Base-by-base conservation (phyloP, 164 flowering plant genomes). In the Annona cherimola region DNA sequence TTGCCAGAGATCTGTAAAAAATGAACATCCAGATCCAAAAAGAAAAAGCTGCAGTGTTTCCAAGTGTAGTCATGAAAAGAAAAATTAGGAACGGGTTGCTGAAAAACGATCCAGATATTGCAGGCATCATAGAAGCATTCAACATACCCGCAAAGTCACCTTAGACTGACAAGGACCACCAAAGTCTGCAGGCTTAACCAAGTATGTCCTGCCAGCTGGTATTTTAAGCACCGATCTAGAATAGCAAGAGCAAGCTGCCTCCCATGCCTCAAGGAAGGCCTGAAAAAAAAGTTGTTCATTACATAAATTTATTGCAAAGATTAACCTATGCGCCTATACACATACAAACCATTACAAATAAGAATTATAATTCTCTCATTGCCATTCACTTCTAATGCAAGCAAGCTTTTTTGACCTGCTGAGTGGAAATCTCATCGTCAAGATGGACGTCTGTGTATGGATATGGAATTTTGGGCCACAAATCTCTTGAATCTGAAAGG, bases 231-330 rank as follows among this genome's bases (percentile, higher is more conserved):
- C 75, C 42, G 87, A 39, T 66, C 76, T 68, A 4, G 68, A 79
- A 6, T 81, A 62, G 41, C 42, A 76, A 61, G 92, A 86, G 81
- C 99, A 96, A 66, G 90, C 98, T 0, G 50, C 59, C 65, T 85
- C 74, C 98, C 99, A 96, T 35, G 89, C 90, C 69, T 84, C 79
- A 74, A 45, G 73, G 55, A 96, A 84, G 54, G 88, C 91, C 99
- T 95, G 74, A 66, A 83, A 76, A 69, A 8, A 57, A 26, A 11
- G 60, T 4, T 26, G 26, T 68, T 68, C 70, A 68, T 20, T 39
- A 19, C 35, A 43, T 12, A 20, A 7, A 61, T 61, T 8, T 12
- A 12, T 35, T 3, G 42, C 73, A 12, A 7, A 4, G 45, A 59
- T 59, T 18, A 60, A 20, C 12, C 16, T 5, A 66, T 66, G 5